phyloP scores from a whole-genome alignment of 768 basidiomycete species.

The Mycena leptocephala region DNA sequence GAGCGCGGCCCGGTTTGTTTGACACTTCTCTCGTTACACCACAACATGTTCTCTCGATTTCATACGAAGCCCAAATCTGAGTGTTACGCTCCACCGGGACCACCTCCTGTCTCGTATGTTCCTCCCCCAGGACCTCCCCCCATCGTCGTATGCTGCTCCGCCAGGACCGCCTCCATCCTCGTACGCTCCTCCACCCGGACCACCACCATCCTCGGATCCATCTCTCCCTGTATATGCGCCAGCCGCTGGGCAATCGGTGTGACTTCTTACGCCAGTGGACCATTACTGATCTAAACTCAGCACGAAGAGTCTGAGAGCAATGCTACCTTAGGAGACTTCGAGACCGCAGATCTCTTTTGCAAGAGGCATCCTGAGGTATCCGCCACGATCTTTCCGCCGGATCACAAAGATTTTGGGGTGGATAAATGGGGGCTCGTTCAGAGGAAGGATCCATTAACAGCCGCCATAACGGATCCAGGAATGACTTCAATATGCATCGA shows the following conservation, averaged over 20 bases:
- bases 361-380: too few species aligned
- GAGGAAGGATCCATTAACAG: not conserved
- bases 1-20: not conserved
- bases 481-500: not conserved
- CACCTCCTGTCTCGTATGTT: not conserved
- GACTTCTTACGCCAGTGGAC: not conserved
- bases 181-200: slow-evolving; percentile 10
- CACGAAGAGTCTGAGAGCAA: too few species aligned
- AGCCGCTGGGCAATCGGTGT: slow-evolving; percentile 14
- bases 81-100: slow-evolving; percentile 6
- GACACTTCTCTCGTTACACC: not conserved
- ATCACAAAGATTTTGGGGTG: not conserved
- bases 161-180: not conserved
- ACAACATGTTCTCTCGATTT: not conserved
- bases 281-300: too few species aligned
- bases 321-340: too few species aligned
- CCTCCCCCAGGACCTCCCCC: too few species aligned
- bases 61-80: not conserved
- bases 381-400: slow-evolving; percentile 2
- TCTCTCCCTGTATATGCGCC: slow-evolving; percentile 12
- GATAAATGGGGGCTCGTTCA: slow-evolving; percentile 25
- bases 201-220: not conserved
- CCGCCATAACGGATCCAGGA: not conserved
- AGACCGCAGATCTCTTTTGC: too few species aligned
- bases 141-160: too few species aligned